A percentile compares a stretch with the other conserved stretches of the same genome.
Evolutionary conservation across 129 eudicot genomes (phyloP).

Genomic region (Erigeron canadensis): DNA sequence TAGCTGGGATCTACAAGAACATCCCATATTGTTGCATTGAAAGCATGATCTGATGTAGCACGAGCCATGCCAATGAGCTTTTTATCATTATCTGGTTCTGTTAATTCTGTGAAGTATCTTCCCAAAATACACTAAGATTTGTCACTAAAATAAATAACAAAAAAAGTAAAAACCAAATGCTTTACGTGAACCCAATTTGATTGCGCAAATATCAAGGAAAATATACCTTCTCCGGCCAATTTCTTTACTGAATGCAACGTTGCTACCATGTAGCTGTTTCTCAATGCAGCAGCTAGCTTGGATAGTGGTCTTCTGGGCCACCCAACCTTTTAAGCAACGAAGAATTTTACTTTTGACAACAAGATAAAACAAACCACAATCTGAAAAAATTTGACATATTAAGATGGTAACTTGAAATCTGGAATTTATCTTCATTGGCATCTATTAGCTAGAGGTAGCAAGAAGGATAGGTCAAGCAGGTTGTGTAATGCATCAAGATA

Average conservation of each 20-base stretch:
- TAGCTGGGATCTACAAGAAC: slow-evolving; percentile 97
- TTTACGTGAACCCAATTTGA: neutral
- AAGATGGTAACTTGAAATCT: slow-evolving; percentile 1
- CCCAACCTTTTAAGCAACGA: slow-evolving; percentile 63
- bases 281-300: slow-evolving; percentile 85
- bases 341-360: slow-evolving; percentile 17
- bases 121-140: slow-evolving; percentile 66
- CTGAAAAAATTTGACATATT: neutral
- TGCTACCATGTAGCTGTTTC: slow-evolving; percentile 96
- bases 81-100: slow-evolving; percentile 60
- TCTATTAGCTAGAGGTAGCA: neutral
- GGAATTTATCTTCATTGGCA: neutral
- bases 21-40: slow-evolving; percentile 99
- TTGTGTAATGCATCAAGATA: neutral
- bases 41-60: slow-evolving; percentile 98
- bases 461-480: neutral
- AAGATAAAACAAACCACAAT: slow-evolving; percentile 4
- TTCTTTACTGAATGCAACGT: slow-evolving; percentile 71
- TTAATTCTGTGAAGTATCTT: slow-evolving; percentile 84
- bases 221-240: slow-evolving; percentile 72
- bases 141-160: slow-evolving; percentile 37
- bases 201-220: slow-evolving; percentile 18
- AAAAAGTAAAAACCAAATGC: slow-evolving; percentile 5
- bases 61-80: slow-evolving; percentile 98
- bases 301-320: slow-evolving; percentile 97